Evolutionary conservation across 192 early-diverging fungal species (phyloP).

Genomic region (Coemansia sp.): DNA sequence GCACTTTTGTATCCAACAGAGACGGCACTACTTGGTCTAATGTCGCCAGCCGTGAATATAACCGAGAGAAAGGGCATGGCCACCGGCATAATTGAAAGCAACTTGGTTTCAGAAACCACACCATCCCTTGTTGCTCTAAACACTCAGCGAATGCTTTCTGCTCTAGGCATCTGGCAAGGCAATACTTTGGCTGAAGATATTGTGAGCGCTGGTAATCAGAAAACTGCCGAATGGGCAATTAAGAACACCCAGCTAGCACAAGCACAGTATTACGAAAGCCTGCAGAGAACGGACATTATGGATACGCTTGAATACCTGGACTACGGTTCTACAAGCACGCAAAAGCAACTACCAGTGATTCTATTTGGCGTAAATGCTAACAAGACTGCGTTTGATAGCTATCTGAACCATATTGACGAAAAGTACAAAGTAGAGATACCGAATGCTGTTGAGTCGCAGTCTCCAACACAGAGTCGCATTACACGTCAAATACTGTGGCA

Average conservation of each 20-base stretch:
- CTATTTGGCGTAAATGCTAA: constrained; percentile 23
- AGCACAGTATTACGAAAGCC: constrained; percentile 34
- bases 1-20: constrained; percentile 35
- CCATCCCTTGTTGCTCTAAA: constrained; percentile 7
- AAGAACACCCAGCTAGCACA: constrained; percentile 27
- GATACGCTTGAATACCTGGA: constrained; percentile 4
- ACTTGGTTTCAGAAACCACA: constrained; percentile 9
- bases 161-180: constrained; percentile 27
- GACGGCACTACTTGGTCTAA: constrained; percentile 17
- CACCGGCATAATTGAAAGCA: constrained; percentile 4
- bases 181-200: constrained; percentile 6
- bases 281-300: constrained; percentile 9
- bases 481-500: constrained; percentile 24
- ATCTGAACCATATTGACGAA: background rate
- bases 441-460: constrained; percentile 8
- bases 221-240: constrained; percentile 23
- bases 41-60: background rate
- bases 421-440: constrained; percentile 15
- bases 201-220: constrained; percentile 11
- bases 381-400: background rate
- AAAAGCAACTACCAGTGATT: constrained; percentile 14
- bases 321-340: background rate
- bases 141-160: constrained; percentile 21
- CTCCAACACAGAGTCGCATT: constrained; percentile 8
- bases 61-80: background rate